A percentile compares a stretch with the other conserved stretches of the same genome.
These are phyloP conservation scores for Drechmeria coniospora DNA, from an alignment of 2,329 filamentous ascomycete genomes.

Conservation along the genomic window DNA sequence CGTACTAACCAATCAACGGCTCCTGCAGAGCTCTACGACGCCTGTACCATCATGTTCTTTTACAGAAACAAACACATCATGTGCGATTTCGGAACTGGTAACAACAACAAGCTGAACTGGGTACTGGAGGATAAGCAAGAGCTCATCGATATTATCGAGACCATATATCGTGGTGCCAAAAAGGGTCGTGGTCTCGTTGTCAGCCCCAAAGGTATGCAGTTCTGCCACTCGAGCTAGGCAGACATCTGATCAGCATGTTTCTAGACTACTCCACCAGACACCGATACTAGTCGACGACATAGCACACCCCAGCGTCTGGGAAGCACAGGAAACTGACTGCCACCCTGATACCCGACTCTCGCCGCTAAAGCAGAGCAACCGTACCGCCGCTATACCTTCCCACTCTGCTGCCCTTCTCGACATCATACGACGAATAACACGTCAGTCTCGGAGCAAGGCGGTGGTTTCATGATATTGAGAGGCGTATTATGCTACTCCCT, in stretches of 20 bases:
- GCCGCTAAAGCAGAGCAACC: no score
- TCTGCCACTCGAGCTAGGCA: no score
- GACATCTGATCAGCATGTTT: neutral
- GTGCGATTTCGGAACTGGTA: slow-evolving; percentile 93
- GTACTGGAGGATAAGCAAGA: slow-evolving; percentile 93
- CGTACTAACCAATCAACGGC: no score
- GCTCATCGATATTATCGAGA: slow-evolving; percentile 96
- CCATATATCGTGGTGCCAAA: slow-evolving; percentile 94
- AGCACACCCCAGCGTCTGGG: no score
- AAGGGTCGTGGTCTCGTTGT: slow-evolving; percentile 94
- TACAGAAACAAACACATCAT: slow-evolving; percentile 99
- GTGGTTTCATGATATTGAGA: no score
- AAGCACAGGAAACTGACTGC: no score
- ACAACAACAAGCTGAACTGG: slow-evolving; percentile 98
- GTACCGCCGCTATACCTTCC: no score
- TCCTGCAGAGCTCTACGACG: slow-evolving; percentile 57
- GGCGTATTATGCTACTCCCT: no score
- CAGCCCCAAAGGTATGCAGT: slow-evolving; percentile 59
- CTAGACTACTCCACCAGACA: slow-evolving; percentile 22
- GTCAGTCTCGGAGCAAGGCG: no score
- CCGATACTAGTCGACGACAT: slow-evolving; percentile 13
- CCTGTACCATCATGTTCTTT: slow-evolving; percentile 92
- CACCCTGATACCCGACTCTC: no score
- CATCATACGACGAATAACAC: no score
- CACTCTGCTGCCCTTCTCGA: no score